Conservation (phyloP, 140 eudicot species). For the Bidens hawaiensis region DNA sequence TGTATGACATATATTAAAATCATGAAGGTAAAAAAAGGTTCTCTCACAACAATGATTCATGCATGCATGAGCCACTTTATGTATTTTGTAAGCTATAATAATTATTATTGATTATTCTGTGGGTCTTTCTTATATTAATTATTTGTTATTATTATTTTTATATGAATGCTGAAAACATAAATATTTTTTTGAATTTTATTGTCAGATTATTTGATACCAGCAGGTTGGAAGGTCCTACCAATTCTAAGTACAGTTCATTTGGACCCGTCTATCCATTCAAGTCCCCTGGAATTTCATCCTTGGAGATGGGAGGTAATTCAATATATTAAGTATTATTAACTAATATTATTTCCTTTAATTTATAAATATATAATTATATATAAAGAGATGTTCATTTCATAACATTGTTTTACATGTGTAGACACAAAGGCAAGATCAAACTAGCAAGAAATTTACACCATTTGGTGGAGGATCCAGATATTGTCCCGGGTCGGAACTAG, state of each 20-base stretch:
- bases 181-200: slow-evolving; percentile 19
- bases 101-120: slow-evolving; percentile 16
- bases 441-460: slow-evolving; percentile 68
- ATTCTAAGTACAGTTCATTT: slow-evolving; percentile 81
- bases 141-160: neutral
- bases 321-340: neutral
- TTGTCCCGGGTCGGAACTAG: slow-evolving; percentile 84
- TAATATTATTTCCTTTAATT: neutral
- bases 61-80: slow-evolving; percentile 48
- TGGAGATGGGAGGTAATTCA: slow-evolving; percentile 85
- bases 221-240: slow-evolving; percentile 96
- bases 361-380: neutral
- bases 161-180: slow-evolving; percentile 13
- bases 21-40: slow-evolving; percentile 21
- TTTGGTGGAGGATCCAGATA: slow-evolving; percentile 86
- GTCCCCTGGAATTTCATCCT: slow-evolving; percentile 62
- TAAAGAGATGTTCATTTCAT: neutral
- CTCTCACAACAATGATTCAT: slow-evolving; percentile 31
- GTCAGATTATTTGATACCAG: slow-evolving; percentile 70
- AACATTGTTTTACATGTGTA: neutral
- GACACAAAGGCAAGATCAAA: slow-evolving; percentile 53
- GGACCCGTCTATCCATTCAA: slow-evolving; percentile 66
- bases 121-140: slow-evolving; percentile 3
- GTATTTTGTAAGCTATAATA: slow-evolving; percentile 18
- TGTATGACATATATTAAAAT: neutral